These are phyloP conservation scores for Colletotrichum kahawae DNA, from an alignment of 2,329 filamentous ascomycete species.

Conservation along the genomic window DNA sequence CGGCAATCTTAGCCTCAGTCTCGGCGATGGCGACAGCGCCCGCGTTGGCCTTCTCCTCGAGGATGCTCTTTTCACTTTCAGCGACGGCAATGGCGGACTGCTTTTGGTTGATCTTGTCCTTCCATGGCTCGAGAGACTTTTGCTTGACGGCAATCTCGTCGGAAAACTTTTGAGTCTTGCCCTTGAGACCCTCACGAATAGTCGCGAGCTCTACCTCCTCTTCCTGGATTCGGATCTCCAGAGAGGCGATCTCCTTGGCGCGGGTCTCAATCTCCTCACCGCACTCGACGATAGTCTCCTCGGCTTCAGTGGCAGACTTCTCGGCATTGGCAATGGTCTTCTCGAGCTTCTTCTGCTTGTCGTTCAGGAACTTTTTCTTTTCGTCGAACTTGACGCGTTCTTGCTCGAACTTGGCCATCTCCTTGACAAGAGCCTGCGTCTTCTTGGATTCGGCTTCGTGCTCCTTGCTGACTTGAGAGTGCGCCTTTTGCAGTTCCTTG, in stretches of 20 bases:
- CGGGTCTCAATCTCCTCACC: constrained; percentile 79
- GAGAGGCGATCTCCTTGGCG: constrained; percentile 71
- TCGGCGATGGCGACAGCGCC: constrained; percentile 86
- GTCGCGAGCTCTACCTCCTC: constrained; percentile 83
- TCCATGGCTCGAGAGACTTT: constrained; percentile 95
- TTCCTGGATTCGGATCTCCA: constrained; percentile 76
- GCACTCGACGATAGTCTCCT: constrained; percentile 79
- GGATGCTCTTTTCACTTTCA: constrained; percentile 90
- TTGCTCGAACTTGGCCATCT: constrained; percentile 92
- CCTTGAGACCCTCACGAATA: constrained; percentile 89
- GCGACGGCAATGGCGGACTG: constrained; percentile 93
- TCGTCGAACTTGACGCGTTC: constrained; percentile 97
- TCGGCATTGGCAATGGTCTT: constrained; percentile 83
- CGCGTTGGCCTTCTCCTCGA: constrained; percentile 87
- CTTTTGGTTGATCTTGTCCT: constrained; percentile 95
- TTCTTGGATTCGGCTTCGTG: constrained; percentile 84
- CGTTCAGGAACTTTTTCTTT: constrained; percentile 90
- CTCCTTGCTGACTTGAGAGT: constrained; percentile 82
- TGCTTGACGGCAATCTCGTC: constrained; percentile 93
- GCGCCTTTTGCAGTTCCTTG: constrained; percentile 85
- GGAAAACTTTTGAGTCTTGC: constrained; percentile 93
- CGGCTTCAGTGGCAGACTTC: constrained; percentile 74
- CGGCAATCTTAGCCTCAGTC: constrained; percentile 76
- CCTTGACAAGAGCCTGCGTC: constrained; percentile 79
- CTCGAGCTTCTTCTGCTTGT: constrained; percentile 94